Percentiles rank a stretch among this genome's conserved stretches.
Conservation (phyloP, 2,329 filamentous ascomycete species). For the Coniochaeta sp. region DNA sequence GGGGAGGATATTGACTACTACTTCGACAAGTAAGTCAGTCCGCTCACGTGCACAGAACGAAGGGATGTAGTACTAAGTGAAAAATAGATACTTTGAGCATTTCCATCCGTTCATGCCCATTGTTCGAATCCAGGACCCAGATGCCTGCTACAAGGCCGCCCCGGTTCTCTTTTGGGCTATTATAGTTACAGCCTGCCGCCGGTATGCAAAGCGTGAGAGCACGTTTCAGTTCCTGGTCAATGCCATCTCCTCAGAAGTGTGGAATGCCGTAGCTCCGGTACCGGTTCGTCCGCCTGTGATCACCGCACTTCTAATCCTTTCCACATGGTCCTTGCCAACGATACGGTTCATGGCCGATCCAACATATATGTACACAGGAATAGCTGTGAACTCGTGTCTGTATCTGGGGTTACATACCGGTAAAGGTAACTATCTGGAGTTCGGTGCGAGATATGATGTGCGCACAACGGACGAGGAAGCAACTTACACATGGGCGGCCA, state of each 20-base stretch:
- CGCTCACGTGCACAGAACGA: neutral
- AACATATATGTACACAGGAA: constrained; percentile 36
- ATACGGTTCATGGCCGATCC: constrained; percentile 45
- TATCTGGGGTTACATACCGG: constrained; percentile 45
- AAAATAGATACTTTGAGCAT: constrained; percentile 38
- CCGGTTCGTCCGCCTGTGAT: constrained; percentile 39
- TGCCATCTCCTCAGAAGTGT: constrained; percentile 37
- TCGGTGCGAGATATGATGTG: constrained; percentile 34
- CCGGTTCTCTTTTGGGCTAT: constrained; percentile 48
- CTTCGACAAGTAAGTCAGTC: constrained; percentile 36
- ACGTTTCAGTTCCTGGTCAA: constrained; percentile 37
- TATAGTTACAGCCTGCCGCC: constrained; percentile 39
- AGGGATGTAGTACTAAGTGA: neutral
- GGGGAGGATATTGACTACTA: constrained; percentile 48
- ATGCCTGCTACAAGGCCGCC: constrained; percentile 39
- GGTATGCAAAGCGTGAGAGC: constrained; percentile 34
- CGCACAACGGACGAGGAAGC: constrained; percentile 43
- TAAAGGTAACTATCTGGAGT: constrained; percentile 40
- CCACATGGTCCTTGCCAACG: constrained; percentile 42
- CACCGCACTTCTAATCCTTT: constrained; percentile 43
- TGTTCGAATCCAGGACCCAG: constrained; percentile 39
- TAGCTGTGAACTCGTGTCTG: constrained; percentile 38
- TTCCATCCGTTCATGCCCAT: constrained; percentile 47
- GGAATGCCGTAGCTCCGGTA: constrained; percentile 31
- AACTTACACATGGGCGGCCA: constrained; percentile 43